These are phyloP conservation scores for Mortierella sp. DNA, from an alignment of 371 early-diverging fungal genomes.

Conservation along the genomic window DNA sequence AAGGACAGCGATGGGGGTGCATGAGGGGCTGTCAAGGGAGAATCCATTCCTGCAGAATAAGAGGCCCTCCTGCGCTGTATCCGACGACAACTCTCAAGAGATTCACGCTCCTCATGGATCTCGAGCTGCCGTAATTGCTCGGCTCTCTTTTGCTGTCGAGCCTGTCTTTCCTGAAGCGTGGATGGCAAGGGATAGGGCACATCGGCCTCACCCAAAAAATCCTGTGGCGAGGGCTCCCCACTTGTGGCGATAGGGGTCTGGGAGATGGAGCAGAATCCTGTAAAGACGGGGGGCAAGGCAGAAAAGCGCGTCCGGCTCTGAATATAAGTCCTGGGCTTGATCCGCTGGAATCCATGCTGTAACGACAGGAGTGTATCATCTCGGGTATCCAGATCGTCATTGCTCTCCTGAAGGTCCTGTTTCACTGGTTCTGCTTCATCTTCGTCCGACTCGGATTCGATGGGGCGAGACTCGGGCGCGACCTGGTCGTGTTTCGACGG, in stretches of 20 bases:
- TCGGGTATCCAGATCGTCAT: too few species aligned
- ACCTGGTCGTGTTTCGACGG: neutral
- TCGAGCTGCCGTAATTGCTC: slow-evolving; percentile 43
- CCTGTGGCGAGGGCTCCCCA: slow-evolving; percentile 38
- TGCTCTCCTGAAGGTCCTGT: neutral
- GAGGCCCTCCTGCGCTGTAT: slow-evolving; percentile 28
- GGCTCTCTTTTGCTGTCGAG: slow-evolving; percentile 38
- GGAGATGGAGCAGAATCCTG: slow-evolving; percentile 40
- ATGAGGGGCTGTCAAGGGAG: neutral
- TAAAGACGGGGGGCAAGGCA: slow-evolving; percentile 16
- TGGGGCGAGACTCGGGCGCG: neutral
- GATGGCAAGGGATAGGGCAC: slow-evolving; percentile 41
- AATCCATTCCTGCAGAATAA: slow-evolving; percentile 20
- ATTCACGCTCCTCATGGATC: slow-evolving; percentile 41
- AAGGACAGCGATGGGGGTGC: slow-evolving; percentile 3
- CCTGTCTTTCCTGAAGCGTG: slow-evolving; percentile 37
- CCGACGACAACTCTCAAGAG: slow-evolving; percentile 14
- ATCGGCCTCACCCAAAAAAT: slow-evolving; percentile 44
- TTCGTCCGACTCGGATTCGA: neutral
- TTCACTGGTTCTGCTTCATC: neutral
- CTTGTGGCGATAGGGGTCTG: slow-evolving; percentile 4
- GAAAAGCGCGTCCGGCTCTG: slow-evolving; percentile 8
- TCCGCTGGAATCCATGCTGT: slow-evolving; percentile 16
- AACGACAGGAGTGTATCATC: neutral
- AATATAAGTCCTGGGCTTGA: slow-evolving; percentile 19